phyloP scores from a whole-genome alignment of 1,139 yeast species.

The Saccharomyces hybrid region DNA sequence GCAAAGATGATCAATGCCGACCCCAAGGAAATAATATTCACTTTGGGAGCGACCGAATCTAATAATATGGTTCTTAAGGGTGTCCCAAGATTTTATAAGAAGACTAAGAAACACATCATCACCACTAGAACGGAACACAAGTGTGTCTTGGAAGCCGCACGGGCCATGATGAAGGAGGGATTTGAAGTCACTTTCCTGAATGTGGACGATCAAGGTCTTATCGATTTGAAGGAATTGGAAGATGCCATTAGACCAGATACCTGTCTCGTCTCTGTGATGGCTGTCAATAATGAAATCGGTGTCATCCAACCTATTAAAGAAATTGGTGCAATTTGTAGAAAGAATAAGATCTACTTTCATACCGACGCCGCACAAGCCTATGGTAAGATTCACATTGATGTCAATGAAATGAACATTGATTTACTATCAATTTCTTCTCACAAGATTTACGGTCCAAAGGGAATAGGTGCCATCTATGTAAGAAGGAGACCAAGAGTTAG shows the following conservation, averaged over 20 bases:
- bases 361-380: constrained; percentile 98
- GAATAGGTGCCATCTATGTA: constrained; percentile 90
- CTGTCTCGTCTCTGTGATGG: constrained; percentile 88
- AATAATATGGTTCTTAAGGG: constrained; percentile 94
- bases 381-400: constrained; percentile 90
- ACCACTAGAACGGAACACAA: constrained; percentile 97
- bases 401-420: constrained; percentile 88
- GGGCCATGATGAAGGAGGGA: constrained; percentile 94
- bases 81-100: constrained; percentile 85
- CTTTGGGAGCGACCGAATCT: constrained; percentile 97
- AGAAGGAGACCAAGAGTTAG: constrained; percentile 98
- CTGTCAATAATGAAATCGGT: constrained; percentile 96
- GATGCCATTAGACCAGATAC: constrained; percentile 88
- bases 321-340: constrained; percentile 82
- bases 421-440: constrained; percentile 90
- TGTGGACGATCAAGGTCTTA: constrained; percentile 73
- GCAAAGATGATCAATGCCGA: constrained; percentile 87
- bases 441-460: constrained; percentile 97
- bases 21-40: constrained; percentile 92
- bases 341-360: constrained; percentile 88
- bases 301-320: constrained; percentile 94
- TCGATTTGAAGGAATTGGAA: constrained; percentile 69
- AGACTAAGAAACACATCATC: constrained; percentile 86
- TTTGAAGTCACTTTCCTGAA: constrained; percentile 91
- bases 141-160: constrained; percentile 92